Evolutionary conservation across 2,329 filamentous ascomycete genomes (phyloP).

Genomic region (Gremmenia infestans): DNA sequence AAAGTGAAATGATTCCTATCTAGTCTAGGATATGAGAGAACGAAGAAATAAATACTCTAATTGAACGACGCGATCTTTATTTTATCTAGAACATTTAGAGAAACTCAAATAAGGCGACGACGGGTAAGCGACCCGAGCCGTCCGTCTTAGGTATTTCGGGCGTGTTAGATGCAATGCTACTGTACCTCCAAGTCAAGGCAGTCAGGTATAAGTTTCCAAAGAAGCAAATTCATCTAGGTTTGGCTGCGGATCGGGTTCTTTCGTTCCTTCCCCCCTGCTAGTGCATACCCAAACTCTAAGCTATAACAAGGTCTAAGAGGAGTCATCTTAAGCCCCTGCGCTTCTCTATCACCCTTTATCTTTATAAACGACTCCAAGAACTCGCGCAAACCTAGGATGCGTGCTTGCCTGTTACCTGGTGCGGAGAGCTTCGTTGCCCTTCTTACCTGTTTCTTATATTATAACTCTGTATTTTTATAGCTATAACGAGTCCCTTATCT

Average conservation of each 20-base stretch:
- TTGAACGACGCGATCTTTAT: too few relatives aligned
- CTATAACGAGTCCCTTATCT: conserved; percentile 18
- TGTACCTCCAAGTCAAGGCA: conserved; percentile 13
- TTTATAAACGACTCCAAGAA: background rate
- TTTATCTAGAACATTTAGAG: too few relatives aligned
- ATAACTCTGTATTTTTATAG: background rate
- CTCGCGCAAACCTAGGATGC: conserved; percentile 1
- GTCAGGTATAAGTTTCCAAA: conserved; percentile 2
- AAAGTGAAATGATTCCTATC: too few relatives aligned
- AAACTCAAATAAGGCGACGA: conserved; percentile 5
- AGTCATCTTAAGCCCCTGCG: conserved; percentile 8
- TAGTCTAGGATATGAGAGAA: too few relatives aligned
- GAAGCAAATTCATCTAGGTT: background rate
- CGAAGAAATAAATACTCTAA: too few relatives aligned
- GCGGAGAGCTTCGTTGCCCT: background rate
- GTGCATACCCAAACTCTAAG: background rate
- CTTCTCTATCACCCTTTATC: background rate
- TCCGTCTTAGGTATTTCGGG: background rate
- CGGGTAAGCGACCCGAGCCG: conserved; percentile 18
- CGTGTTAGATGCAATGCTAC: background rate
- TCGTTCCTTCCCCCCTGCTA: background rate
- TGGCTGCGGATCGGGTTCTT: conserved; percentile 9
- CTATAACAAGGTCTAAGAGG: conserved; percentile 5
- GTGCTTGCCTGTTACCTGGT: conserved; percentile 2
- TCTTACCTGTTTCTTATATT: conserved; percentile 7